Conservation (phyloP, 495 filamentous ascomycete genomes). For the Xylaria intraflava region DNA sequence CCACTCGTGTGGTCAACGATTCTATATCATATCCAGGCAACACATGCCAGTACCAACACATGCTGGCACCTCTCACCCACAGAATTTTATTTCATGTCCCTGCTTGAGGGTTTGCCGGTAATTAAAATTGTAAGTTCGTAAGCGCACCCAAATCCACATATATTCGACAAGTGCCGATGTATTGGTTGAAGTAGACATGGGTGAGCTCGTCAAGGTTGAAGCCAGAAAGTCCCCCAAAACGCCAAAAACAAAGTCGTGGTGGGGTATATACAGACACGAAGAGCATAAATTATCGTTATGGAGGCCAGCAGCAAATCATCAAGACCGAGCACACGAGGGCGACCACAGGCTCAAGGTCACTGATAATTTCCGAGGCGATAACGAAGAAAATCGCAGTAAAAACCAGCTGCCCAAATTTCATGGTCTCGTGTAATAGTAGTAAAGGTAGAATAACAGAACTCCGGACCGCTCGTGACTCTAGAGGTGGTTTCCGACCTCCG, state of each 20-base stretch:
- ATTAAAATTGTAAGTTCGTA: conserved; percentile 4
- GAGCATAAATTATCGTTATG: conserved; percentile 25
- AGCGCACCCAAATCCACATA: not conserved
- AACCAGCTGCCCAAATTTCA: conserved; percentile 17
- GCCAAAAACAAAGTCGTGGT: conserved; percentile 2
- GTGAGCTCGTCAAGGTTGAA: conserved; percentile 3
- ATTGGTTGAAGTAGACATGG: not conserved
- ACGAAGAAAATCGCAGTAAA: conserved; percentile 12
- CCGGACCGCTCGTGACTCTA: conserved; percentile 22
- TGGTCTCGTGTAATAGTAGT: conserved; percentile 19
- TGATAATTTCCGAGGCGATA: conserved; percentile 1
- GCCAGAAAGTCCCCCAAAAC: not conserved
- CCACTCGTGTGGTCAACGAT: not conserved
- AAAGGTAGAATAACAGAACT: conserved; percentile 23
- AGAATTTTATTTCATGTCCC: not conserved
- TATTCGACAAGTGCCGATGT: not conserved
- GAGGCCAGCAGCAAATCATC: conserved; percentile 8
- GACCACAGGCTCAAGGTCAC: conserved; percentile 27
- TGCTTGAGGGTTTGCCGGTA: not conserved
- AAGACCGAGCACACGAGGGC: conserved; percentile 23
- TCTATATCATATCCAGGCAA: conserved; percentile 9
- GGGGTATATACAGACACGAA: conserved; percentile 21
- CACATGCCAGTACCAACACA: not conserved
- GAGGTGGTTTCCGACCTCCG: conserved; percentile 18
- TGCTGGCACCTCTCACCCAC: not conserved